Percentiles rank a stretch among this genome's conserved stretches.
phyloP scores from a whole-genome alignment of 1,284 basidiomycete genomes.

The Takashimella tepidaria region DNA sequence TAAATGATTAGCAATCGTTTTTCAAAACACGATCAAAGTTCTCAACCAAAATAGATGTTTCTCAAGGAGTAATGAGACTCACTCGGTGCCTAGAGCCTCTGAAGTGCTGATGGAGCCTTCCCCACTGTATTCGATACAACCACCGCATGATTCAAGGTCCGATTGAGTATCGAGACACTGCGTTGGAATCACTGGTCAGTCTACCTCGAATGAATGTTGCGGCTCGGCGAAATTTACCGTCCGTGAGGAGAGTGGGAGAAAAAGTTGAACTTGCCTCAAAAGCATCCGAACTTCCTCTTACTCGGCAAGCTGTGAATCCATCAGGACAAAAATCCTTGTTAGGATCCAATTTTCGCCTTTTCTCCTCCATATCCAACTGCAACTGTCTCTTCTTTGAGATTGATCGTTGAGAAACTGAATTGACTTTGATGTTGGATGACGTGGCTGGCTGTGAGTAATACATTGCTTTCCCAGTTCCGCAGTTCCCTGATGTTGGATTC shows the following conservation, averaged over 20 bases:
- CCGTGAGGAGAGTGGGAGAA: too few relatives aligned
- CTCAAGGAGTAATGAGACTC: too few relatives aligned
- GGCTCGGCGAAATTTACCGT: too few relatives aligned
- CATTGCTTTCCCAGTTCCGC: neutral
- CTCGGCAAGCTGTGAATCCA: neutral
- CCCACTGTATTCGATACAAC: constrained; percentile 1
- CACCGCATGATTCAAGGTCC: constrained; percentile 10
- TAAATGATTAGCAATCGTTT: too few relatives aligned
- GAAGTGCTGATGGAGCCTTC: neutral
- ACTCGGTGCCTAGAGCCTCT: neutral
- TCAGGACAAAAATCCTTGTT: neutral
- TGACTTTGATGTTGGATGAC: neutral
- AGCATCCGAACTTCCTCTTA: neutral
- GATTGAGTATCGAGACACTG: constrained; percentile 8
- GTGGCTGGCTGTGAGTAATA: neutral
- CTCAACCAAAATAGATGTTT: too few relatives aligned
- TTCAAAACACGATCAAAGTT: too few relatives aligned
- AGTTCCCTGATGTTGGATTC: neutral
- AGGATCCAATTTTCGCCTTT: neutral
- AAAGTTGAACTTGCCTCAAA: neutral
- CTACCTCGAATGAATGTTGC: neutral
- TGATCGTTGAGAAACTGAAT: neutral
- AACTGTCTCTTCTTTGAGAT: neutral
- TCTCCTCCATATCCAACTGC: neutral
- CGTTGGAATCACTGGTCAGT: neutral